Percentiles rank a stretch among this genome's conserved stretches.
Conservation (phyloP, 2,329 filamentous ascomycete species). For the Scorias spongiosa region DNA sequence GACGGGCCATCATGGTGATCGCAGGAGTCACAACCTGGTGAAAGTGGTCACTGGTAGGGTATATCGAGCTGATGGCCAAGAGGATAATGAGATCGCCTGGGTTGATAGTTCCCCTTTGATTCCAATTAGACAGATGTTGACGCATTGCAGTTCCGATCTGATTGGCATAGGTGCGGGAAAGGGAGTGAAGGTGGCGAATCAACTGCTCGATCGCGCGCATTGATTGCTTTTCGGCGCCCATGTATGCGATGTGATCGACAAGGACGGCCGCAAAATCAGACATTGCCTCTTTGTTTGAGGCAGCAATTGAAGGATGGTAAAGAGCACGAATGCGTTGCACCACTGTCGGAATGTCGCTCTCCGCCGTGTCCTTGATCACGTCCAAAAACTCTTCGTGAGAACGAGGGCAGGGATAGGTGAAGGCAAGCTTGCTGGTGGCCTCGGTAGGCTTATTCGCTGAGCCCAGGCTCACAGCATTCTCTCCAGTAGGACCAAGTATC, state of each 20-base stretch:
- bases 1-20: slow-evolving; percentile 68
- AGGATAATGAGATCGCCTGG: slow-evolving; percentile 70
- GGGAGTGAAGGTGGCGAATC: slow-evolving; percentile 79
- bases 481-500: slow-evolving; percentile 26
- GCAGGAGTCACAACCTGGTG: slow-evolving; percentile 88
- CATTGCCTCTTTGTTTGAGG: slow-evolving; percentile 73
- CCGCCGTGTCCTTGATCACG: slow-evolving; percentile 45
- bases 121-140: slow-evolving; percentile 46
- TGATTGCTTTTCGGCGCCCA: slow-evolving; percentile 34
- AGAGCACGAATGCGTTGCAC: slow-evolving; percentile 80
- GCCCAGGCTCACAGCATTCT: slow-evolving; percentile 25
- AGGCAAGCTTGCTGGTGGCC: slow-evolving; percentile 42
- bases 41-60: slow-evolving; percentile 93
- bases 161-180: slow-evolving; percentile 71
- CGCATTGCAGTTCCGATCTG: slow-evolving; percentile 68
- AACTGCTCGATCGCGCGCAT: slow-evolving; percentile 62
- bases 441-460: neutral
- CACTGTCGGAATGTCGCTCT: slow-evolving; percentile 56
- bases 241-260: slow-evolving; percentile 49
- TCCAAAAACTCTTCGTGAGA: slow-evolving; percentile 58
- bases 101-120: slow-evolving; percentile 37
- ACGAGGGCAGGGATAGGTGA: slow-evolving; percentile 73
- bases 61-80: slow-evolving; percentile 69
- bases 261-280: slow-evolving; percentile 51
- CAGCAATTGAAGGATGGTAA: slow-evolving; percentile 77